Evolutionary conservation across 306 rosid species (phyloP).

Genomic region (Sophora flavescens): DNA sequence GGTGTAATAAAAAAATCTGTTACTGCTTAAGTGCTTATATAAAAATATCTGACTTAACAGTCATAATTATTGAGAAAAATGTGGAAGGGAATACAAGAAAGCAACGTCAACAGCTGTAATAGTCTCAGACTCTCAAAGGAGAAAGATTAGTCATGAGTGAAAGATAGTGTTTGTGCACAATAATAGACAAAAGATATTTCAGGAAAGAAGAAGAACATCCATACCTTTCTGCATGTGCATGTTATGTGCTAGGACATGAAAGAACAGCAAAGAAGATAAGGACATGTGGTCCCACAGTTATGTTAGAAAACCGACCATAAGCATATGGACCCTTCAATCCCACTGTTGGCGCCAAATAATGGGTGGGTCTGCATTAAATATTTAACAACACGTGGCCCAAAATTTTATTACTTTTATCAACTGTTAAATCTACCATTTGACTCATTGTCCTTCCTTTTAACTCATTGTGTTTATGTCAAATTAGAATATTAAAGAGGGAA

Average conservation of each 20-base stretch:
- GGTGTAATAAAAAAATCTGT: neutral
- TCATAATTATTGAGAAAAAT: neutral
- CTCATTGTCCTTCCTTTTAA: slow-evolving; percentile 14
- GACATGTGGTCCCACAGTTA: slow-evolving; percentile 33
- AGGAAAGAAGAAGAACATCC: neutral
- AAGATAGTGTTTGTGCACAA: neutral
- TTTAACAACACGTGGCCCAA: neutral
- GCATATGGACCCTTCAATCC: slow-evolving; percentile 35
- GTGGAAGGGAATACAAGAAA: neutral
- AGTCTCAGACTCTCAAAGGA: neutral
- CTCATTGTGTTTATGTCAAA: neutral
- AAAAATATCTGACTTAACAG: slow-evolving; percentile 20
- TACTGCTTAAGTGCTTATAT: no score
- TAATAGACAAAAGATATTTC: slow-evolving; percentile 33
- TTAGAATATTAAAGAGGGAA: slow-evolving; percentile 19
- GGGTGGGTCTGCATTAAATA: neutral
- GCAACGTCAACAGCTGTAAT: neutral
- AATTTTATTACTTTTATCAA: slow-evolving; percentile 3
- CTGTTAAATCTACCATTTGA: slow-evolving; percentile 13
- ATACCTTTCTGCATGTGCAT: neutral
- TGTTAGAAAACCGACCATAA: slow-evolving; percentile 33
- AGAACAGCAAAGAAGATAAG: slow-evolving; percentile 41
- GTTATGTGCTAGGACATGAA: slow-evolving; percentile 31
- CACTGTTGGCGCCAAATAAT: slow-evolving; percentile 23
- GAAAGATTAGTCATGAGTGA: neutral